Base-by-base conservation (phyloP, 2,329 filamentous ascomycete species). In the Fusarium phyllophilum region DNA sequence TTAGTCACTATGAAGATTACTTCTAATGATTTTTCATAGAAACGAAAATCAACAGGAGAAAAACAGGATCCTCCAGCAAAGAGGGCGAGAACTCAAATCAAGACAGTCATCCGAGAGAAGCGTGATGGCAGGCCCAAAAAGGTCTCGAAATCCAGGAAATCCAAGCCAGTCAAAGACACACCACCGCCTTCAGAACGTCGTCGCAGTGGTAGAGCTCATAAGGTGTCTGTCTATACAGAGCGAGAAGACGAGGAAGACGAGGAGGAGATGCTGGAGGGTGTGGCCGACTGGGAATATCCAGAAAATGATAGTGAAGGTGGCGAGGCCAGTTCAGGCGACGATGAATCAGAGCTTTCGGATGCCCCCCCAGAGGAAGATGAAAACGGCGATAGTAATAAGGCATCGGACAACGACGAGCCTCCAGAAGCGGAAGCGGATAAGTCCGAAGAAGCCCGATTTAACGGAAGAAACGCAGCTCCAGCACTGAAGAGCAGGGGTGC, bases 231-330 rank as follows among this genome's bases (percentile, higher is more conserved):
- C 41, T 91, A 91, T 72, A 84, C 85, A 29, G 89, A 91, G 78
- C 86, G 88, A 38, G 87, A 89, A 62, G 88, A 88, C 17, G 85
- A 85, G 17, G 88, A 88, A 55, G 89, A 90, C 66, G 88, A 90
- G 68, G 85, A 89, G 72, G 89, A 90, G 78, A 91, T 90, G 89
- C 81, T 89, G 31, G 85, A 89, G 52, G 89, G 89, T 5, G 89
- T 90, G 10, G 88, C 88, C 2, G 83, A 88, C 77, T 91, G 89
- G 89, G 83, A 87, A 31, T 90, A 90, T 54, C 81, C 83, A 6
- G 78, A 80, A 7, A 67, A 72, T 62, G 56, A 69, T 24, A 60
- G 66, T 26, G 70, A 77, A 22, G 75, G 70, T 15, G 76, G 78
- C 20, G 79, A 70, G 34, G 54, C 55, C 24, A 48, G 44, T 34